phyloP scores from a whole-genome alignment of 805 yeast species.

The Crinitomyces ghanaensis region DNA sequence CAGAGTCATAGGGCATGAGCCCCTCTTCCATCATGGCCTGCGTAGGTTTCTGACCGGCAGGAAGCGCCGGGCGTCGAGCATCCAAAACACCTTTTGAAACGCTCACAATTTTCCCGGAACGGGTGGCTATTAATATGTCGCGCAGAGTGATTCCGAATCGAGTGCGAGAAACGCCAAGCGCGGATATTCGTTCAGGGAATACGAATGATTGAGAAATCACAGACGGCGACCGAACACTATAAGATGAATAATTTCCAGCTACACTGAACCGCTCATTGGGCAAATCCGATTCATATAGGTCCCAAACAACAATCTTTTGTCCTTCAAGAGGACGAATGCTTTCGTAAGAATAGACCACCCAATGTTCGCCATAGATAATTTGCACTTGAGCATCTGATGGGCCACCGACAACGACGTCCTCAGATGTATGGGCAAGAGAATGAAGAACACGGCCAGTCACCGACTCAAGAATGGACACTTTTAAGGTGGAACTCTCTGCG shows the following conservation, averaged over 20 bases:
- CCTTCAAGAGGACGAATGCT: constrained; percentile 38
- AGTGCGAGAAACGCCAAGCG: constrained; percentile 45
- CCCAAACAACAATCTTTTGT: constrained; percentile 57
- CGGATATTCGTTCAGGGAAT: constrained; percentile 44
- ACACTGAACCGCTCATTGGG: constrained; percentile 35
- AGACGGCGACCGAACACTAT: constrained; percentile 33
- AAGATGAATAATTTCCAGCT: constrained; percentile 25
- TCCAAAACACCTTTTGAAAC: constrained; percentile 62
- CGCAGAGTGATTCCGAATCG: constrained; percentile 58
- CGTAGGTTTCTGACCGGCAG: constrained; percentile 41
- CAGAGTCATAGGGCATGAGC: constrained; percentile 57
- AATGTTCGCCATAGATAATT: constrained; percentile 67
- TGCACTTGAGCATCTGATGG: constrained; percentile 32
- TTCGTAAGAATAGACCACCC: constrained; percentile 61
- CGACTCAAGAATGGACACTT: constrained; percentile 49
- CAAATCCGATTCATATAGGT: constrained; percentile 57
- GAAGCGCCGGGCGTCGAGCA: constrained; percentile 65
- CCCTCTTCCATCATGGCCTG: constrained; percentile 46
- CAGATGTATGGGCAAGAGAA: constrained; percentile 32
- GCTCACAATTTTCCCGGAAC: constrained; percentile 48
- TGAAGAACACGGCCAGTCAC: constrained; percentile 55
- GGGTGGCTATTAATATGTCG: constrained; percentile 47
- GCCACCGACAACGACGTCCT: constrained; percentile 26
- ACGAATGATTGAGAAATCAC: constrained; percentile 46
- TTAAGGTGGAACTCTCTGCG: constrained; percentile 24